Base-by-base conservation (phyloP, 805 yeast genomes). In the Kodamaea hsintzibuensis region DNA sequence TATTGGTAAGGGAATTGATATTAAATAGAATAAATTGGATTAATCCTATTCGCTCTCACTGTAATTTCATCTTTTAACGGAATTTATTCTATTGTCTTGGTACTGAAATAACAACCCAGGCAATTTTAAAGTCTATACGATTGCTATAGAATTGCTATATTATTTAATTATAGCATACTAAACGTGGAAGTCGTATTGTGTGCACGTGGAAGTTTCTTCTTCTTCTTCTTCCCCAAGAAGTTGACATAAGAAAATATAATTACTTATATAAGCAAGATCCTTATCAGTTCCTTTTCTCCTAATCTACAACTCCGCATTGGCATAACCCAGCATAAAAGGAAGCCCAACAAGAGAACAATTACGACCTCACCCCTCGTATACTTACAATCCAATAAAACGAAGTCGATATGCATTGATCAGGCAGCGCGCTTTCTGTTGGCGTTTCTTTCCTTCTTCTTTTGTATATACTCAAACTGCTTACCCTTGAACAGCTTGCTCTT, bases 381-480 rank as follows among this genome's bases (percentile, higher is more conserved):
- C 14, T 35, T 35, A 13, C 39, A 13, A 35, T 13, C 14, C 39
- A 35, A 35, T 7, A 12, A 35, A 38, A 38, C 7, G 18, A 38
- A 38, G 42, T 7, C 42, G 18, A 30, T 30, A 30, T 30, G 35
- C 35, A 30, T 30, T 30, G 35, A 38, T 38, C 44, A 40, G 27
- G 18, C 47, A 4, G 47, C 33, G 7, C 38, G 17, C 19, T 39
- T 19, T 42, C 43, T 43, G 25, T 25, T 16, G 17, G 52, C 42
- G 18, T 49, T 51, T 17, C 50, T 47, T n/a, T 45, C 47, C 51
- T 61, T 64, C 59, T 62, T 62, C 51, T 55, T 62, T 51, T 62
- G 60, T 33, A 62, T 42, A 22, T 52, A 38, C 47, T 61, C 61
- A 49, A 49, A 52, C 53, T 64, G 66, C 50, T 62, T 65, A 22